Base-by-base conservation (phyloP, 2,329 filamentous ascomycete genomes). In the Pseudogymnoascus sp. region DNA sequence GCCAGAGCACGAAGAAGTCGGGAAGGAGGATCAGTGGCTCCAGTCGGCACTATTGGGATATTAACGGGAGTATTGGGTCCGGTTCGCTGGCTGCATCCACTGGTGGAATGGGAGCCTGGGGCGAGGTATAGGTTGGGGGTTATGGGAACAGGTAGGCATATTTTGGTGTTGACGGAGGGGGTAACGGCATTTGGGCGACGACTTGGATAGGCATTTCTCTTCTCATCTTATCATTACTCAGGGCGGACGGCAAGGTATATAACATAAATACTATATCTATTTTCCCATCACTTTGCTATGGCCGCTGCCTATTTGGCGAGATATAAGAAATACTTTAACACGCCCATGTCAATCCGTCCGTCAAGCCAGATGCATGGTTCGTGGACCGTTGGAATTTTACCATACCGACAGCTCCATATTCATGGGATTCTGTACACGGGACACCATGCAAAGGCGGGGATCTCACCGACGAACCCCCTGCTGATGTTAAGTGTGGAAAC, bases 1-100 rank as follows among this genome's bases (percentile, higher is more conserved):
- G 90, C 70, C 90, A 96, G 75, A 95, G 90, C 73, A 90, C 90
- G 6, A 87, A 88, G 72, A 85, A 87, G 67, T 90, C 85, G 35
- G 86, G 84, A 38, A 80, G 81, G 68, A 79, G 82, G 59, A 89
- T 85, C 68, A 87, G 84, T 65, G 82, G 85, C 35, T 92, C 89
- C 47, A 90, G 86, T 50, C 79, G 91, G 60, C 90, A 96, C 71
- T 97, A 95, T 73, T 97, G 92, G 92, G 92, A 96, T 72, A 84
- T 96, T 66, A 90, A 90, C 8, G 25, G 89, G 86, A 5, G 92
- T 86, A 82, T 91, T 22, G 89, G 89, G 1, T 92, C 89, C 61
- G 88, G 88, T 3, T 89, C 86, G 65, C 79, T 86, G 64, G 84
- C 89, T 72, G 85, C 83, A 2, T 81, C 83, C 57, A 83, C 82